A percentile compares a stretch with the other conserved stretches of the same genome.
These are phyloP conservation scores for Flaveria sonorensis DNA, from an alignment of 129 eudicot genomes.

Conservation along the genomic window DNA sequence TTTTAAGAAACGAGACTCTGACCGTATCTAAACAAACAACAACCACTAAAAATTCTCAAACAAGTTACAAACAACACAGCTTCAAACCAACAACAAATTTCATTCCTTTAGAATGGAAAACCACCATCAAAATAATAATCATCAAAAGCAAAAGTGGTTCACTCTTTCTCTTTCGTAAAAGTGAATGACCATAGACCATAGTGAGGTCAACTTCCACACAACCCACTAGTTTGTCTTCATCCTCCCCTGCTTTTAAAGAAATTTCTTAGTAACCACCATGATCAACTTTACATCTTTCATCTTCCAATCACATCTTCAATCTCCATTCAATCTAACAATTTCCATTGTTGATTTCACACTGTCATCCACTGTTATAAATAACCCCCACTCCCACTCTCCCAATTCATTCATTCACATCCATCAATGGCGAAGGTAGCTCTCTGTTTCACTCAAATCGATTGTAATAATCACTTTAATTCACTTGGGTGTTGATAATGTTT, in stretches of 20 bases:
- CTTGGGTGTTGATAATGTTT: neutral
- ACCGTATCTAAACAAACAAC: neutral
- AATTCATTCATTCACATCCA: neutral
- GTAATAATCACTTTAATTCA: neutral
- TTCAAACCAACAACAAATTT: neutral
- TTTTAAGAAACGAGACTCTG: too few species aligned
- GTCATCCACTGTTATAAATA: too few species aligned
- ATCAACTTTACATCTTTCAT: neutral
- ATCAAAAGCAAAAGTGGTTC: neutral
- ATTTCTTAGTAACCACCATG: neutral
- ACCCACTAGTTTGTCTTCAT: neutral
- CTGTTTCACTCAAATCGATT: neutral
- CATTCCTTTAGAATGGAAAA: neutral
- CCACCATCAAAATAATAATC: neutral
- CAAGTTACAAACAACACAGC: neutral
- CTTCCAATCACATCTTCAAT: neutral
- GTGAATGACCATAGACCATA: neutral
- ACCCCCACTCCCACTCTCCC: neutral
- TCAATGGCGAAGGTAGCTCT: conserved; percentile 8
- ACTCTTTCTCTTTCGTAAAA: neutral
- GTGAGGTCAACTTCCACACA: neutral
- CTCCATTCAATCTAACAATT: neutral
- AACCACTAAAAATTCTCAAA: neutral
- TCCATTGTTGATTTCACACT: neutral
- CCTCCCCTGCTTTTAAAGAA: neutral